Conservation (phyloP, 768 basidiomycete genomes). For the Boletus vinaceobasis region DNA sequence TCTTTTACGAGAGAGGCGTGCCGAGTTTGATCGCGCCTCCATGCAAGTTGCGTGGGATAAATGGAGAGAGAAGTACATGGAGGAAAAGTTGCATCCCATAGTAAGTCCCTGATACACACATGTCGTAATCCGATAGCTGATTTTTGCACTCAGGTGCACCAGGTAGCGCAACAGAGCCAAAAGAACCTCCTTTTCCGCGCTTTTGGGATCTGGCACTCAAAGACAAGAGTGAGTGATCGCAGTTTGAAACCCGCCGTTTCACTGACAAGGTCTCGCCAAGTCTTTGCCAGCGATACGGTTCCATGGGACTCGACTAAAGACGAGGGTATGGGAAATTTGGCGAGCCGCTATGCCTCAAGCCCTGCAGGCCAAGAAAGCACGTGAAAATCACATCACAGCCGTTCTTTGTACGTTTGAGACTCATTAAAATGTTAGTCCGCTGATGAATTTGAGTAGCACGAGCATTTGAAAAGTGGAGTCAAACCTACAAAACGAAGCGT, state of each 20-base stretch:
- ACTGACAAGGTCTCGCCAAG: constrained; percentile 36
- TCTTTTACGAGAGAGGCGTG: constrained; percentile 57
- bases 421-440: constrained; percentile 1
- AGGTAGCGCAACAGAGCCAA: constrained; percentile 55
- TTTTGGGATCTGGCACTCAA: constrained; percentile 72
- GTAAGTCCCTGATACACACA: constrained; percentile 37
- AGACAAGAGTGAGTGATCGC: constrained; percentile 54
- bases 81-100: constrained; percentile 61
- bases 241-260: background rate
- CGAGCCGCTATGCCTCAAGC: constrained; percentile 67
- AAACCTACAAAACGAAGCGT: constrained; percentile 63
- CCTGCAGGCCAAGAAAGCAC: constrained; percentile 60
- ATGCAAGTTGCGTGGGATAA: constrained; percentile 67
- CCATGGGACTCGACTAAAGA: constrained; percentile 57
- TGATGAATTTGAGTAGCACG: constrained; percentile 35
- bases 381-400: constrained; percentile 51
- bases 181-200: constrained; percentile 61
- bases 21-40: constrained; percentile 51
- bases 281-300: constrained; percentile 79
- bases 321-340: constrained; percentile 65
- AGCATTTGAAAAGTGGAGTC: constrained; percentile 65
- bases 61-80: constrained; percentile 72
- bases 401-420: constrained; percentile 52
- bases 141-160: constrained; percentile 31
- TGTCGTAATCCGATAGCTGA: constrained; percentile 2